phyloP scores from a whole-genome alignment of 1,139 yeast species.

The Lodderomyces metapsilosis region DNA sequence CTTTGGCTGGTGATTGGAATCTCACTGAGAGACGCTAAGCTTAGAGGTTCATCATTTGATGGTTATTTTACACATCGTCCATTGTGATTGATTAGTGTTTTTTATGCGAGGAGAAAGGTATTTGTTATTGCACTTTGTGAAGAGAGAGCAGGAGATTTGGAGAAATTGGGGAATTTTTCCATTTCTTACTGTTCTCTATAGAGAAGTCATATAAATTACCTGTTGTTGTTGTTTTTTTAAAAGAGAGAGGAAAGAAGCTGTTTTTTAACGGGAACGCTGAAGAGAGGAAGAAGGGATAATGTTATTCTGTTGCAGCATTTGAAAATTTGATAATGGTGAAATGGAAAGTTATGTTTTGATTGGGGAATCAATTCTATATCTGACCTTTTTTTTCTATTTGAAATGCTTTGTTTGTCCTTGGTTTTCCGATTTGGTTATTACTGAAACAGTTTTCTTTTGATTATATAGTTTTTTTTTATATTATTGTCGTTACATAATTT shows the following conservation, averaged over 20 bases:
- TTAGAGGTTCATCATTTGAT: too few relatives aligned
- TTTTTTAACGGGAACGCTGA: too few relatives aligned
- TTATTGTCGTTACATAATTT: not conserved
- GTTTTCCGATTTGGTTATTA: not conserved
- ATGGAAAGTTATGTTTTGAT: too few relatives aligned
- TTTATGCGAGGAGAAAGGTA: not conserved
- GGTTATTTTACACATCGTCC: not conserved
- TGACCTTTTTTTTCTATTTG: not conserved
- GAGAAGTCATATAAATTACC: too few relatives aligned
- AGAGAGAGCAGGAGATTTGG: not conserved
- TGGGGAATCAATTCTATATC: not conserved
- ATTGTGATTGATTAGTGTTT: constrained; percentile 1
- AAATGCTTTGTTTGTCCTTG: not conserved
- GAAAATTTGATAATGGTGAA: not conserved
- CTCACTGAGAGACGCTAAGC: constrained; percentile 1
- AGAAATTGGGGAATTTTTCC: constrained; percentile 2
- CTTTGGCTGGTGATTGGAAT: not conserved
- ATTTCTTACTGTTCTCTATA: not conserved
- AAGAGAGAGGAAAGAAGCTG: not conserved
- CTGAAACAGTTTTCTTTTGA: not conserved
- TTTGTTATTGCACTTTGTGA: not conserved
- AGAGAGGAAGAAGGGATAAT: not conserved
- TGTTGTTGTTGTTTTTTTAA: not conserved
- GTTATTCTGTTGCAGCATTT: too few relatives aligned
- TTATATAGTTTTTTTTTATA: not conserved